A percentile compares a stretch with the other conserved stretches of the same genome.
phyloP scores from a whole-genome alignment of 2,329 filamentous ascomycete genomes.

The Epichloe gansuensis region DNA sequence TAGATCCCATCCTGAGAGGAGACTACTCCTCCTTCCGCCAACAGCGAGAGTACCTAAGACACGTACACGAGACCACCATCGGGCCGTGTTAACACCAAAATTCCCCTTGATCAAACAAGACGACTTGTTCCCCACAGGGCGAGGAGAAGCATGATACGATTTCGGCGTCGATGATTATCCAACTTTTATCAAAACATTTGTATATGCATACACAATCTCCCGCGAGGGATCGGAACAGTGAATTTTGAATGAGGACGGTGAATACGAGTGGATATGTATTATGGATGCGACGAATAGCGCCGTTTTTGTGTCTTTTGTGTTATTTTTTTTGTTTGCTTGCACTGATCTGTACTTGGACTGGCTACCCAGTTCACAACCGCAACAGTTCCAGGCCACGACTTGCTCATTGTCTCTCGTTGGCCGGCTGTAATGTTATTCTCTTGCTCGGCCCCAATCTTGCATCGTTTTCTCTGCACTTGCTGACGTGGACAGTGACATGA shows the following conservation, averaged over 20 bases:
- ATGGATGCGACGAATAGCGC: conserved; percentile 6
- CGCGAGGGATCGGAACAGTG: conserved; percentile 3
- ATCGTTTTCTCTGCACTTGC: conserved; percentile 6
- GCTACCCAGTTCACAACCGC: not conserved
- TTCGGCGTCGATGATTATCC: not conserved
- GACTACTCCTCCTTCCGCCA: conserved; percentile 63
- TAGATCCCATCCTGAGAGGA: conserved; percentile 60
- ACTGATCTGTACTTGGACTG: not conserved
- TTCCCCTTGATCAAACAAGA: not conserved
- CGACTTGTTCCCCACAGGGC: too few species aligned
- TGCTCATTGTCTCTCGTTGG: not conserved
- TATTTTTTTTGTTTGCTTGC: not conserved
- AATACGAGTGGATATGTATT: conserved; percentile 5
- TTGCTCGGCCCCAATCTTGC: not conserved
- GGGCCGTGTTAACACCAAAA: conserved; percentile 20
- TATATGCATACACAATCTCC: not conserved
- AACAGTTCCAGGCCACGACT: not conserved
- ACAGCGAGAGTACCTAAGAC: conserved; percentile 52
- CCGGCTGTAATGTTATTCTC: not conserved
- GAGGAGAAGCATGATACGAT: not conserved
- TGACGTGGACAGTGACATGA: conserved; percentile 20
- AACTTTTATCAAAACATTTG: not conserved
- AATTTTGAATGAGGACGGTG: not conserved
- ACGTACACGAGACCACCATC: conserved; percentile 32
- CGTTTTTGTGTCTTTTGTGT: not conserved